Evolutionary conservation across 306 rosid species (phyloP), one percentile per base, ranked within the genome.

Genomic region (Hippophae rhamnoides): DNA sequence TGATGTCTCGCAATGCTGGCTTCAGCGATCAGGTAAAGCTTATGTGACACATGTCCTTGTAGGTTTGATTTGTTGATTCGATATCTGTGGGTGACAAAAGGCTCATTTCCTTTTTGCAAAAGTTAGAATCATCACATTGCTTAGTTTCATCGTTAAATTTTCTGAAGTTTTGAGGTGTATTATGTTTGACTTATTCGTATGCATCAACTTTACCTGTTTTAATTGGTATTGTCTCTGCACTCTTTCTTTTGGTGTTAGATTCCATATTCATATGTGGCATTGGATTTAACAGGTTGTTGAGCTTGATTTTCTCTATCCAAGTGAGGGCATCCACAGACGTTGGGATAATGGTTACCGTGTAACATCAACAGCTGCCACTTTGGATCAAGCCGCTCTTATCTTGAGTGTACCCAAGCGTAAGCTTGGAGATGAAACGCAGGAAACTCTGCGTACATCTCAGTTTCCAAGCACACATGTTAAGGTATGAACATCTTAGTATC

Each of bases 1-100:
- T 90, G 43, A 90, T 90, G 97, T 90, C 97, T 50, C 94, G 97
- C 73, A 90, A 90, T 72, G 82, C 97, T 47, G 97, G 94, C 63
- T 90, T 82, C 68, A 85, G 90, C 57, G 89, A 90, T 46, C 97
- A 90, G 97, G 97, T 90, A 60, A 70, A 63, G 59, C 52, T 68
- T 11, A 43, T 49, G n/a, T 47, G 23, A 48, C 13, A 41, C 10
- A 13, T 49, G 52, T 44, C n/a, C 42, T 43, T 9, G 8, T 13
- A 11, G n/a, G 42, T 49, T 7, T 10, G 9, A 8, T 38, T 9
- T 72, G 61, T 50, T 57, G 10, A 13, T 27, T 57, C 57, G 43
- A 54, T 14, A 11, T 10, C 48, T 41, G 38, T 31, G 61, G 5
- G 10, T 6, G 10, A 44, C 6, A 43, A 5, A 13, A 23, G 5